Base-by-base conservation (phyloP, 2,329 filamentous ascomycete genomes). In the Fusarium sp. region DNA sequence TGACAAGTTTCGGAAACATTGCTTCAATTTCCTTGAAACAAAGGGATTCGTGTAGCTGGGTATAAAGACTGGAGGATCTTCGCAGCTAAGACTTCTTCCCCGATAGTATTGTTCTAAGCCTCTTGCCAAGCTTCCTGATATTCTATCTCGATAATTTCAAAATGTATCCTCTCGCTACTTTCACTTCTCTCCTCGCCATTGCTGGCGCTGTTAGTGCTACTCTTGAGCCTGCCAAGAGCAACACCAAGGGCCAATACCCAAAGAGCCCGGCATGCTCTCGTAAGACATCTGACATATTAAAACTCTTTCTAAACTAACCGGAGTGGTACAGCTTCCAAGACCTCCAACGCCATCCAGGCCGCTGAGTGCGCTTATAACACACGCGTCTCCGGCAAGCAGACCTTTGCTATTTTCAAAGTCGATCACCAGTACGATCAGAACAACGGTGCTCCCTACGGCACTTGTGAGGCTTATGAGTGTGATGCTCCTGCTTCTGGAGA, bases 341-440 rank as follows among this genome's bases (percentile, higher is more conserved):
- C 54, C 46, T 74, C 73, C 13, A 68, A 64, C 5, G 73, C 71
- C 8, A 75, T 75, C 22, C 73, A 75, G 58, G 73, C 73, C 2
- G 73, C 73, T 49, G 73, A 75, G 43, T 75, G 73, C 16, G 69
- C 73, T 8, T 69, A 74, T 57, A 75, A 75, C 62, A 75, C 73
- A 10, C 73, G 73, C 6, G 73, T 75, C 25, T 69, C 69, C 2
- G 73, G 71, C 45, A 59, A 65, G 15, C 73, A 75, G 62, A 75
- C 73, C 18, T 75, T 75, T 52, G 73, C 73, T 10, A 53, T 75
- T 44, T 75, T 75, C 69, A 61, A 58, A 44, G 58, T 65, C 8
- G 73, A 75, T 25, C 73, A 75, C 32, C 69, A 75, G 48, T 75
- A 73, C 25, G 73, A 75, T 18, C 47, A 43, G 11, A 73, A 73